A percentile compares a stretch with the other conserved stretches of the same genome.
Evolutionary conservation across 2,329 filamentous ascomycete species (phyloP).

Genomic region (Ascochyta pisi): DNA sequence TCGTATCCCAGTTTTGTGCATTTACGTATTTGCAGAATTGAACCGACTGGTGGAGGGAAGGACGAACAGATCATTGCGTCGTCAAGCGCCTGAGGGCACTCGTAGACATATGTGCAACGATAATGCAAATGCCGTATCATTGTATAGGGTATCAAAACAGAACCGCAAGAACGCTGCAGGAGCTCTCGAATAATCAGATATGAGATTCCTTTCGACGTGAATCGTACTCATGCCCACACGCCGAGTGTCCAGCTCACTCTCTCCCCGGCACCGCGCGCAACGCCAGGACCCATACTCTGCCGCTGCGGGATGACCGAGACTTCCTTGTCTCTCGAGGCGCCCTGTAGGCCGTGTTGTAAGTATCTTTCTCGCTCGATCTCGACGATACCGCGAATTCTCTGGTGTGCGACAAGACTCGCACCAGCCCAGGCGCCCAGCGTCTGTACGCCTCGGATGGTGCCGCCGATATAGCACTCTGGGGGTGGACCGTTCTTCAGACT

Average conservation of each 20-base stretch:
- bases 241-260: slow-evolving; percentile 50
- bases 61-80: too few relatives aligned
- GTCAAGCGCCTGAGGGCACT: too few relatives aligned
- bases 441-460: slow-evolving; percentile 69
- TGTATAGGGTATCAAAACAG: too few relatives aligned
- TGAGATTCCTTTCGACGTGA: too few relatives aligned
- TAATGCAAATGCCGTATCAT: too few relatives aligned
- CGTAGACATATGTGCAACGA: too few relatives aligned
- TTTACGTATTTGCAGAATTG: too few relatives aligned
- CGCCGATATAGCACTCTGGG: slow-evolving; percentile 55
- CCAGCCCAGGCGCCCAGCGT: slow-evolving; percentile 77
- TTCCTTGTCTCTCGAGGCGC: slow-evolving; percentile 66
- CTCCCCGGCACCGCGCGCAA: slow-evolving; percentile 40
- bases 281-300: slow-evolving; percentile 68
- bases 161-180: neutral
- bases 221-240: slow-evolving; percentile 42
- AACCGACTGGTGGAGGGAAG: too few relatives aligned
- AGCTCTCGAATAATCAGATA: too few relatives aligned
- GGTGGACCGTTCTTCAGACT: slow-evolving; percentile 51
- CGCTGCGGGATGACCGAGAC: slow-evolving; percentile 64
- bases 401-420: slow-evolving; percentile 71
- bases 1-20: too few relatives aligned
- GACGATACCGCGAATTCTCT: slow-evolving; percentile 72
- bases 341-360: slow-evolving; percentile 69
- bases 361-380: slow-evolving; percentile 76